phyloP scores from a whole-genome alignment of 2,329 filamentous ascomycete species.

The Clarireedia homoeocarpa region DNA sequence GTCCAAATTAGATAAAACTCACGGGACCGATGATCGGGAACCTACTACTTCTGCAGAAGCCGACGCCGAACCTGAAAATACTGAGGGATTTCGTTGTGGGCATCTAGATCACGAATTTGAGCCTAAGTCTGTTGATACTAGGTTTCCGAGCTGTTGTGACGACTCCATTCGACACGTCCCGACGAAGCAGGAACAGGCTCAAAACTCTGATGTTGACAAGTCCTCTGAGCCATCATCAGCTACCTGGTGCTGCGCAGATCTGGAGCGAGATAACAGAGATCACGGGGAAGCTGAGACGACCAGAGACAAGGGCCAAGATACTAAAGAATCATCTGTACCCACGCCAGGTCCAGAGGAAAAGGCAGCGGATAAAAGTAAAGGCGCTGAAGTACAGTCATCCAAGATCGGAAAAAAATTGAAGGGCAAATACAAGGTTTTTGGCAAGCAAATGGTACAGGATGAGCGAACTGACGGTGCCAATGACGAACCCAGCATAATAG shows the following conservation, averaged over 20 bases:
- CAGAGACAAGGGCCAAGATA: too few species aligned
- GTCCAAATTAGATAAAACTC: not conserved
- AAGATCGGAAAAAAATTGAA: not conserved
- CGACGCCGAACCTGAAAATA: not conserved
- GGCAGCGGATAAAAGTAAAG: not conserved
- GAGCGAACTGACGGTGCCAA: not conserved
- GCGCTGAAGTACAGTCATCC: not conserved
- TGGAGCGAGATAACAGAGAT: too few species aligned
- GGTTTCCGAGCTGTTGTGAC: conserved; percentile 6
- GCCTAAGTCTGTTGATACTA: not conserved
- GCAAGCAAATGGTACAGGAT: not conserved
- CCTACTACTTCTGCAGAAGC: not conserved
- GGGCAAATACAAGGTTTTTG: not conserved
- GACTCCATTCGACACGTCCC: not conserved
- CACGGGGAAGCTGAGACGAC: too few species aligned
- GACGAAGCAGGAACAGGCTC: too few species aligned
- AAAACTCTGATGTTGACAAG: too few species aligned
- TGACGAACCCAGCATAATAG: not conserved
- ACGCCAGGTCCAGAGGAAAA: not conserved
- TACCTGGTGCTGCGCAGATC: too few species aligned
- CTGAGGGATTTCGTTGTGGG: not conserved
- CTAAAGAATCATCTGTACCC: not conserved
- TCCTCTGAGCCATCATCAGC: too few species aligned
- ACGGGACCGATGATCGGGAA: too few species aligned
- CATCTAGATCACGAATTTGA: not conserved